Percentiles rank a stretch among this genome's conserved stretches.
Evolutionary conservation across 129 eudicot species (phyloP).

Genomic region (Centrapalus pauciflorus): DNA sequence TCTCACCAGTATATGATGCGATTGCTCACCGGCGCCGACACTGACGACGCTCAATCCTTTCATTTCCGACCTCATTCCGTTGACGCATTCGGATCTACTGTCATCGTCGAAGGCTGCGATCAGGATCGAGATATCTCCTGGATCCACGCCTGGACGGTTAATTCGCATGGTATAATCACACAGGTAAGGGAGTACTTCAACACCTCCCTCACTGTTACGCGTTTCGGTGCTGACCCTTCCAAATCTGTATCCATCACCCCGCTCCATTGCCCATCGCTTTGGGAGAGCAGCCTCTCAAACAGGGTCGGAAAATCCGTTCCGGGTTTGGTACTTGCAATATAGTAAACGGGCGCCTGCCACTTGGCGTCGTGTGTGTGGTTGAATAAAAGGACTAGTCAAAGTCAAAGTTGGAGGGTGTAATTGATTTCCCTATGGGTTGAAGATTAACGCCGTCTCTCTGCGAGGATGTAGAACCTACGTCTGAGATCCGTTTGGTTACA

Average conservation of each 20-base stretch:
- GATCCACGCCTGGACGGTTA: conserved; percentile 98
- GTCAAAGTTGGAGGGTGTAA: conserved; percentile 12
- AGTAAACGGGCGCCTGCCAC: not conserved
- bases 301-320: conserved; percentile 91
- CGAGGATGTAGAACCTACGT: conserved; percentile 41
- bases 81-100: conserved; percentile 68
- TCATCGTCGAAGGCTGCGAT: conserved; percentile 88
- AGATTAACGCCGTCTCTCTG: conserved; percentile 15
- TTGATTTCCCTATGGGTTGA: conserved; percentile 21
- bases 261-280: conserved; percentile 72
- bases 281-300: conserved; percentile 72
- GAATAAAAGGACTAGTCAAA: conserved; percentile 25
- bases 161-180: conserved; percentile 70
- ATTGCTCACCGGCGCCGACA: conserved; percentile 70
- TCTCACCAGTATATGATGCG: conserved; percentile 96
- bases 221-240: conserved; percentile 26
- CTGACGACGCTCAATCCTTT: conserved; percentile 29
- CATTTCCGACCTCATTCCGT: conserved; percentile 55
- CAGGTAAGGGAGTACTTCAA: conserved; percentile 94
- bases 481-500: conserved; percentile 39
- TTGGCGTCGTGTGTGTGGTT: not conserved
- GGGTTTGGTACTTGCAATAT: conserved; percentile 84
- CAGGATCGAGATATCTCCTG: conserved; percentile 57
- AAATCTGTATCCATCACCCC: conserved; percentile 28
- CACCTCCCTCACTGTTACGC: conserved; percentile 74